Conservation (phyloP, 2,329 filamentous ascomycete species). For the Pseudocercospora pini-densiflorae region DNA sequence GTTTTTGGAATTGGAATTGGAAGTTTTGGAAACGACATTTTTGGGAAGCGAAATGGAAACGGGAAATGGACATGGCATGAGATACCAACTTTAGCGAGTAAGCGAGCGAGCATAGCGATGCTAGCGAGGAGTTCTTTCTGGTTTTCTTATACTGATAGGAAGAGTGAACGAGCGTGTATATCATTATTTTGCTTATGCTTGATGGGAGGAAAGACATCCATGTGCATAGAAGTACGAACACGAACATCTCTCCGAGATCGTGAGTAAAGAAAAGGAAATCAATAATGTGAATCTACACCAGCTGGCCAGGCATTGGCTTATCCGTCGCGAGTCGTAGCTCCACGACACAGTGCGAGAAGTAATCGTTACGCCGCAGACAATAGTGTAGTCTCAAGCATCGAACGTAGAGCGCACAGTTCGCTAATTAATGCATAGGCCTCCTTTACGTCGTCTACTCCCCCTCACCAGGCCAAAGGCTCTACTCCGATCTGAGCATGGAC, state of each 20-base stretch:
- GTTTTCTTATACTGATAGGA: background rate
- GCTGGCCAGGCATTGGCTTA: too few species aligned
- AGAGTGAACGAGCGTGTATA: background rate
- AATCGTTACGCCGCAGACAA: too few species aligned
- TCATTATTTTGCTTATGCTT: background rate
- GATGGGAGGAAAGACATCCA: background rate
- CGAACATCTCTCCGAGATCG: background rate
- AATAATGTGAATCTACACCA: background rate
- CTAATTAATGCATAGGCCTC: too few species aligned
- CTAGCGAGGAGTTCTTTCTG: background rate
- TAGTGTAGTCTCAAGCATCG: too few species aligned
- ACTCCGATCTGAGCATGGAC: too few species aligned
- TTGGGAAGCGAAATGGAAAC: background rate
- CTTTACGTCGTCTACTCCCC: too few species aligned
- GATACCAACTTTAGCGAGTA: slow-evolving; percentile 3
- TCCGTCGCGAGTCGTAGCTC: too few species aligned
- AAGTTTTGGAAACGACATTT: background rate
- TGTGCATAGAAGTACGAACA: background rate
- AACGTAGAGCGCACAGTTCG: too few species aligned
- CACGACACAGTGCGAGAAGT: too few species aligned
- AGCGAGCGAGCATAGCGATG: slow-evolving; percentile 12
- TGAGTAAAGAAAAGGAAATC: background rate
- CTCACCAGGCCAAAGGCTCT: too few species aligned
- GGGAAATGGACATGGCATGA: background rate
- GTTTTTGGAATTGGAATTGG: background rate